Evolutionary conservation across 805 yeast species (phyloP), one percentile per base, ranked within the genome.

Genomic region (Ascoidea asiatica): DNA sequence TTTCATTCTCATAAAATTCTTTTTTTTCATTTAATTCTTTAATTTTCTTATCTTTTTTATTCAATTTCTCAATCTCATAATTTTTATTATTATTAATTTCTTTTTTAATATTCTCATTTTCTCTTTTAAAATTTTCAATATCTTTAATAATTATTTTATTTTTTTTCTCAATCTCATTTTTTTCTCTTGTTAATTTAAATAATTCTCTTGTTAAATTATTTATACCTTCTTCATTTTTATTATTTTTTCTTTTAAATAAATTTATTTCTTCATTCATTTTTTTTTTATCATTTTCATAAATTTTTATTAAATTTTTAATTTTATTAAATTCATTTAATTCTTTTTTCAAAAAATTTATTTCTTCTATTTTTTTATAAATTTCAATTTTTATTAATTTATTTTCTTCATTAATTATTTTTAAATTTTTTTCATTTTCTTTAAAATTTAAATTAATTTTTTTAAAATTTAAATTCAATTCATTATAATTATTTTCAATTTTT

Each of bases 131-230:
- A 18, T 7, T 20, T 7, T 29, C 19, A 17, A 37, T 22, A 22
- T 37, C 37, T 8, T n/a, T 1, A 21, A 21, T 43, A 20, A 43
- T 17, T 18, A 11, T 20, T 17, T 4, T 22, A 8, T 37, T 38
- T 2, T 21, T 38, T 5, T 13, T 21, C 22, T 72, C 77, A 5
- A 70, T 53, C 0, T 72, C 70, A 1, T 72, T 76, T 46, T 79
- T 79, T 33, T 76, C 77, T 45, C 74, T 75, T 0, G 77, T 70
- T 39, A 87, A 64, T 41, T 72, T 72, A 59, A 86, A 74, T 23
- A 89, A 64, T 50, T 89, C 97, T 37, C 90, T 67, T 44, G 81
- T 82, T 95, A 89, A 84, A 52, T 87, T 88, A 56, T 88, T 88
- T 43, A 89, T 80, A 4, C 95, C 97, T 47, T 77, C 80, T 54